A percentile compares a stretch with the other conserved stretches of the same genome.
These are phyloP conservation scores for Globisporangium orthogonon DNA, from an alignment of 352 stramenopile species.

Conservation along the genomic window DNA sequence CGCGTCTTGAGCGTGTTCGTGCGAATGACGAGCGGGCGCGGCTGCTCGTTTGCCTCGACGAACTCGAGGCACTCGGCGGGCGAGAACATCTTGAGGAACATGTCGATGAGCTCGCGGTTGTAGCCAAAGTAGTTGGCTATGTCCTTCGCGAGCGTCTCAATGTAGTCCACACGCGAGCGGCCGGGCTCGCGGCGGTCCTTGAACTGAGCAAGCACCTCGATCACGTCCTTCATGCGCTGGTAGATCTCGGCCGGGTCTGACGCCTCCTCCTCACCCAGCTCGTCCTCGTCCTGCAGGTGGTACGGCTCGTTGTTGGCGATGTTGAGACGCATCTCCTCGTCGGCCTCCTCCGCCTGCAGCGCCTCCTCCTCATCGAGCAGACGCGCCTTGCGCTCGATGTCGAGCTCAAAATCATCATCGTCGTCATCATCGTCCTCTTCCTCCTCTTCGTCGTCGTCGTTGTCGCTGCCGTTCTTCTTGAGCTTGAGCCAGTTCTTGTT, in stretches of 20 bases:
- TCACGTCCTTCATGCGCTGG: constrained; percentile 92
- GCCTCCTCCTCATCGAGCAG: constrained; percentile 74
- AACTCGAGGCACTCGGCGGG: constrained; percentile 98
- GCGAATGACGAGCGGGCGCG: constrained; percentile 96
- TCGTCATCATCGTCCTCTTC: constrained; percentile 32
- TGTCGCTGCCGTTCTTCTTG: constrained; percentile 46
- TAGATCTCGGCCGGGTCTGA: constrained; percentile 85
- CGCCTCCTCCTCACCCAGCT: constrained; percentile 54
- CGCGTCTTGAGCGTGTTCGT: constrained; percentile 99
- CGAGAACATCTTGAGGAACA: constrained; percentile 97
- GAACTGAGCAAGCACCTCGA: constrained; percentile 94
- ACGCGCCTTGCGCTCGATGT: constrained; percentile 84
- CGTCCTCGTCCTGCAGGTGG: constrained; percentile 73
- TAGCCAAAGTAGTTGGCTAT: constrained; percentile 98
- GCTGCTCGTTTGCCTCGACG: constrained; percentile 97
- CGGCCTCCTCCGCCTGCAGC: constrained; percentile 59
- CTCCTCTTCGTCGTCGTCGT: constrained; percentile 43
- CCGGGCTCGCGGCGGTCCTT: constrained; percentile 90
- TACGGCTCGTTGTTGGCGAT: constrained; percentile 82
- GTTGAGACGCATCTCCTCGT: constrained; percentile 85
- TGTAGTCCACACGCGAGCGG: constrained; percentile 92
- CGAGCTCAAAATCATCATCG: constrained; percentile 68
- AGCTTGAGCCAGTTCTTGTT: constrained; percentile 86
- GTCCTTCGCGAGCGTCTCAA: constrained; percentile 90
- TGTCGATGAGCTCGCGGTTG: constrained; percentile 96